Base-by-base conservation (phyloP, 139 green algal genomes). In the Zygnema cylindricum region DNA sequence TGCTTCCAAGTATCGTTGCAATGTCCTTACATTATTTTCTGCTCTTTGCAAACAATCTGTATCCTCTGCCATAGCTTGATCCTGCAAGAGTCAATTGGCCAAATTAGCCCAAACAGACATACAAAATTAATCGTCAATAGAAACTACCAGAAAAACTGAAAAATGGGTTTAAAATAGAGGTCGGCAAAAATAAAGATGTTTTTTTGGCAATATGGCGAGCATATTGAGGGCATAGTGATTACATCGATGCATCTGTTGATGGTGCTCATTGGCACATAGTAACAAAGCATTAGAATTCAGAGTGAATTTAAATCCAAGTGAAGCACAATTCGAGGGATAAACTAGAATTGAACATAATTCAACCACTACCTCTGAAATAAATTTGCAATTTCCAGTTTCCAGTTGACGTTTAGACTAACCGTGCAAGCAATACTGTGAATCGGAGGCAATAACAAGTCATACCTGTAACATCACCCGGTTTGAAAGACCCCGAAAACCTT, bases 401-500 rank as follows among this genome's bases (percentile, higher is more conserved):
- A n/a, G n/a, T n/a, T n/a, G n/a, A n/a, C n/a, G n/a, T n/a, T n/a
- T n/a, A n/a, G n/a, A n/a, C 7, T 16, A 63, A 63, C 49, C 49
- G 7, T 63, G 49, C 49, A 63, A 85, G 35, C 36, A 71, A 16
- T 16, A 79, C 3, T 16, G 7, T 30, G 71, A 41, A 11, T 55
- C 11, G 36, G 11, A 79, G 7, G 16, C 71, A 79, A 25, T 79
- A 43, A 79, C 42, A 38, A 55, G 71, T 79, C 36, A 41, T 3
- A 49, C 35, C 77, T 84, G 33, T 21, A 87, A 3, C 2, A 39
- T 2, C 3, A 89, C 2, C 85, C 84, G 71, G 3, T 35, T 57
- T 11, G 75, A 89, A 36, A 89, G 76, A 69, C 85, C 84, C 3
- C 88, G 88, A 76, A 89, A 88, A 11, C 84, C 84, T 23, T 88